Evolutionary conservation across 1,284 basidiomycete genomes (phyloP).

Genomic region (Somion occarium): DNA sequence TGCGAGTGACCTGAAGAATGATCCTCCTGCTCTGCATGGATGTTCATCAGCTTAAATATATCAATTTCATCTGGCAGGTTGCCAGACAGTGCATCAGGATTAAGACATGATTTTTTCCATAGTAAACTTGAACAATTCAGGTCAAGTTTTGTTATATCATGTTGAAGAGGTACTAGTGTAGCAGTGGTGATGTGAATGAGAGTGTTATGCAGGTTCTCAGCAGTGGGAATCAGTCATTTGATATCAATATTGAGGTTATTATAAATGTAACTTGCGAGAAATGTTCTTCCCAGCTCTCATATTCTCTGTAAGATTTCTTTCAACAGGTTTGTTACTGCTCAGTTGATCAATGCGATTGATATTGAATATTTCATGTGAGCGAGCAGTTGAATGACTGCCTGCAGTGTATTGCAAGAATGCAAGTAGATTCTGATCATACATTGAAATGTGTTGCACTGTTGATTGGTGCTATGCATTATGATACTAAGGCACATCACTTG

Average conservation of each 20-base stretch:
- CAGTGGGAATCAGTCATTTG: background rate
- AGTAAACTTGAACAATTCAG: background rate
- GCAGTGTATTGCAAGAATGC: background rate
- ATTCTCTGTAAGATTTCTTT: background rate
- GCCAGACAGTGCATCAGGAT: background rate
- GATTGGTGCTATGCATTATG: background rate
- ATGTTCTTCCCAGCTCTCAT: background rate
- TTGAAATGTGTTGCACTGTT: background rate
- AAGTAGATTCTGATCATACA: background rate
- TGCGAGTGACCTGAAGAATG: background rate
- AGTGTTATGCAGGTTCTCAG: background rate
- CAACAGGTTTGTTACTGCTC: background rate
- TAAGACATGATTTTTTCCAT: background rate
- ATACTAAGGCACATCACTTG: background rate
- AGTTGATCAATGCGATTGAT: background rate
- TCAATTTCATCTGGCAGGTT: background rate
- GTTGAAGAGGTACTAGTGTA: background rate
- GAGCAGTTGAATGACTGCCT: background rate
- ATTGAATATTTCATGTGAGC: background rate
- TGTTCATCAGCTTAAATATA: background rate
- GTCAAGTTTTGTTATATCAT: background rate
- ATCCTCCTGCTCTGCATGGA: background rate
- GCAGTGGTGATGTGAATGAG: background rate
- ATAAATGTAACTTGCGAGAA: background rate
- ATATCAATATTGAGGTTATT: slow-evolving; percentile 2